Evolutionary conservation across 345 rosid species (phyloP).

Genomic region (Rubroshorea leprosula): DNA sequence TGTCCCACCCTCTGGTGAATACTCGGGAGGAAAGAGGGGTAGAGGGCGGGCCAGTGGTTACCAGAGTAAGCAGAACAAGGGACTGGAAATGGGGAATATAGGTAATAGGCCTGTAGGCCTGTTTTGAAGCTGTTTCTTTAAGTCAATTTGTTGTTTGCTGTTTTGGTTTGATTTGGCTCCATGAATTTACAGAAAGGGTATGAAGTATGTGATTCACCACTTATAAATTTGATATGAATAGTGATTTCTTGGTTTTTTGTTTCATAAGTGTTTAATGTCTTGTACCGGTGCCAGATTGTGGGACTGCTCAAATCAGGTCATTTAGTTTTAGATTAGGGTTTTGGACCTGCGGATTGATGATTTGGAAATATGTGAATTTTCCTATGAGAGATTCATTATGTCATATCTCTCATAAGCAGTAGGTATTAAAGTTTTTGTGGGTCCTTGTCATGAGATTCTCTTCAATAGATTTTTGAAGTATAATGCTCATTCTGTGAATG

Average conservation of each 20-base stretch:
- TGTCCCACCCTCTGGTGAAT: constrained; percentile 30
- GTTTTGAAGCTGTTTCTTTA: background rate
- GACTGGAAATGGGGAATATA: constrained; percentile 36
- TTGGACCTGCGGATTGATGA: constrained; percentile 9
- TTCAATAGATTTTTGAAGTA: constrained; percentile 23
- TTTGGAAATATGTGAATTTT: constrained; percentile 14
- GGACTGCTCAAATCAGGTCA: constrained; percentile 6
- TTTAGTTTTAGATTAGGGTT: constrained; percentile 10
- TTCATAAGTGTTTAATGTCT: background rate
- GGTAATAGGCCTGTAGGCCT: constrained; percentile 36
- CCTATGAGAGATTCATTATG: constrained; percentile 20
- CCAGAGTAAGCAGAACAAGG: constrained; percentile 45
- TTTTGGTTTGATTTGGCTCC: no score
- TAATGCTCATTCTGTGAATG: constrained; percentile 16
- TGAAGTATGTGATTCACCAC: background rate
- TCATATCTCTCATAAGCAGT: constrained; percentile 12
- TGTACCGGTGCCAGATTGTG: no score
- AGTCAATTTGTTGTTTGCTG: background rate
- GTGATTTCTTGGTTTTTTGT: constrained; percentile 10
- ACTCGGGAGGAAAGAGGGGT: constrained; percentile 41
- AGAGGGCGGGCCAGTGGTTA: constrained; percentile 41
- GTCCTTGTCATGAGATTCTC: constrained; percentile 23
- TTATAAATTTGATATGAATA: background rate
- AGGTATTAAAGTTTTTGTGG: constrained; percentile 20
- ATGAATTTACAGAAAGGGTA: no score